These are phyloP conservation scores for Xerophyta viscosa DNA, from an alignment of 106 monocot genomes.

Conservation along the genomic window DNA sequence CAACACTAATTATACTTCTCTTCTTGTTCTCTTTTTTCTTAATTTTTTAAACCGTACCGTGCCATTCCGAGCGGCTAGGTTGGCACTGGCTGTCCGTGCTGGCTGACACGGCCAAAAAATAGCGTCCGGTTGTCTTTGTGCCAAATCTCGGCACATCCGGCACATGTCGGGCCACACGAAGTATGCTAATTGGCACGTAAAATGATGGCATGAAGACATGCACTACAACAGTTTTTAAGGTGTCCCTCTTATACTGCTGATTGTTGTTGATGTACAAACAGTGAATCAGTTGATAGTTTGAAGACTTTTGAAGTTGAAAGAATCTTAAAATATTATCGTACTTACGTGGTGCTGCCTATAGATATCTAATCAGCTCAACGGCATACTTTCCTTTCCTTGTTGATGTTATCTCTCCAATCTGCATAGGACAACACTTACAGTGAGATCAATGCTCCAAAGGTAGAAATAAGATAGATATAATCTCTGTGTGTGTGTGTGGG, in stretches of 20 bases:
- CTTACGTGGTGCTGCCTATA: constrained; percentile 18
- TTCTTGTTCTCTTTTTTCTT: too few species aligned
- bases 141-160: background rate
- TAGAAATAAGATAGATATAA: too few species aligned
- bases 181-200: background rate
- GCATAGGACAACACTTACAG: constrained; percentile 5
- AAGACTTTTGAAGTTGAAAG: background rate
- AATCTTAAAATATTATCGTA: background rate
- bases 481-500: too few species aligned
- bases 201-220: too few species aligned
- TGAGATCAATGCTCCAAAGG: background rate
- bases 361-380: constrained; percentile 64
- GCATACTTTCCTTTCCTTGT: constrained; percentile 85
- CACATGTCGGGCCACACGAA: background rate
- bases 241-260: background rate
- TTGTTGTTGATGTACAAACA: background rate
- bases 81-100: too few species aligned
- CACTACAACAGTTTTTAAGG: background rate
- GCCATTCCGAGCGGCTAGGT: too few species aligned
- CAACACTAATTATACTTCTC: too few species aligned
- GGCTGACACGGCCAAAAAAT: background rate
- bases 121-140: background rate
- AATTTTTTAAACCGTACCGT: too few species aligned
- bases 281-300: background rate
- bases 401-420: constrained; percentile 77